Evolutionary conservation across 768 basidiomycete genomes (phyloP), one percentile per base, ranked within the genome.

Genomic region (Podaxis sp.): DNA sequence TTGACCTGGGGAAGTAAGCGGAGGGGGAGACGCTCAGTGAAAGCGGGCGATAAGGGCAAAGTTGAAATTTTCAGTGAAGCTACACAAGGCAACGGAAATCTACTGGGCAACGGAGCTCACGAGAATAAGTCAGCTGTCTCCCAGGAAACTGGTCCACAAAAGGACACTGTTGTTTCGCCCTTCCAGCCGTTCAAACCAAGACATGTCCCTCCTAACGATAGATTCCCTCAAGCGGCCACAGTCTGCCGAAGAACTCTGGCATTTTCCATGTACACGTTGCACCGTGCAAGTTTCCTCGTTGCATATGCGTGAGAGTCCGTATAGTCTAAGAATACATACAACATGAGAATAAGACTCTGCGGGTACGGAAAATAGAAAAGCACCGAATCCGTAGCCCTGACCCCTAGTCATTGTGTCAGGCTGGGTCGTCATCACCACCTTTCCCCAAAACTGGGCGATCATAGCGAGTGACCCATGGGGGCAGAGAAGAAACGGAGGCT

Each of bases 121-220:
- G 44, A 46, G n/a, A 46, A 46, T 46, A 46, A 46, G 44, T 15
- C 17, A 46, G 19, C 44, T 6, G n/a, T 17, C 19, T 46, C 19
- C 44, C 44, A 64, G 66, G 66, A 61, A 67, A 65, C 66, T 38
- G 53, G n/a, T 40, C 59, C 49, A 49, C 48, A 49, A 17, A 46
- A 49, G 44, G 46, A 49, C 30, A 33, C 36, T 17, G 19, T 33
- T n/a, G 3, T 42, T 57, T 44, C 13, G 12, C 19, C 40, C 28
- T n/a, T n/a, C 38, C 49, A 52, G 13, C 30, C 51, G 38, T 60
- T 52, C 24, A 60, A 36, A 36, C 15, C 13, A 55, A 24, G 24
- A 28, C 8, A 33, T 33, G 33, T 26, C 39, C 38, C n/a, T 24
- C 13, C 13, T n/a, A 42, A 4, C 17, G 40, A 42, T 4, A 46